A percentile compares a stretch with the other conserved stretches of the same genome.
Evolutionary conservation across 768 basidiomycete species (phyloP).

Genomic region (Xerocomus potaroensis): DNA sequence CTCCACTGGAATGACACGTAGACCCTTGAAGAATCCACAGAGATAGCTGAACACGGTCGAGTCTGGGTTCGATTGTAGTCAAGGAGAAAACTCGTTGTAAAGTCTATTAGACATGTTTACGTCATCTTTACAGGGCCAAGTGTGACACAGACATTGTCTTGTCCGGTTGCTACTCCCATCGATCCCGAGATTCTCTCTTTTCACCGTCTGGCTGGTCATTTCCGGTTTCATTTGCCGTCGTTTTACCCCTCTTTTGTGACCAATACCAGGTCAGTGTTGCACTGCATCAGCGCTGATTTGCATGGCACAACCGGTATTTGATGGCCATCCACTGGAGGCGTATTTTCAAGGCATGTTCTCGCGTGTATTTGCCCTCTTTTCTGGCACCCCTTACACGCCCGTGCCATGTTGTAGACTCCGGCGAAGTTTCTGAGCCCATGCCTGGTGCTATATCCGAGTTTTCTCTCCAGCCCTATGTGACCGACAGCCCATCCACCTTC

Average conservation of each 20-base stretch:
- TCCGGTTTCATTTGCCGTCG: constrained; percentile 15
- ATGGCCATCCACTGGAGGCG: constrained; percentile 70
- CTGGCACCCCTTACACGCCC: constrained; percentile 12
- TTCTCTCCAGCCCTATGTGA: constrained; percentile 18
- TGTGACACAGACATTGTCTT: not conserved
- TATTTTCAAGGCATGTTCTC: constrained; percentile 56
- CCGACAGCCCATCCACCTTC: constrained; percentile 1
- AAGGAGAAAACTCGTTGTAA: no score
- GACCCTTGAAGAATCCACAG: no score
- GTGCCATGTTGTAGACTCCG: constrained; percentile 44
- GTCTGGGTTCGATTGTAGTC: no score
- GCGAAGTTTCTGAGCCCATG: constrained; percentile 52
- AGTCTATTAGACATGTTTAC: no score
- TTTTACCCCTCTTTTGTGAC: constrained; percentile 12
- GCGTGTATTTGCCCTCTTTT: not conserved
- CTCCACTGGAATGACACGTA: no score
- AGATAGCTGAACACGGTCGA: no score
- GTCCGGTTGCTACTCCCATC: not conserved
- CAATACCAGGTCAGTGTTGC: constrained; percentile 21
- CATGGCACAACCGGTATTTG: constrained; percentile 78
- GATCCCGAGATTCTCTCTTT: constrained; percentile 12
- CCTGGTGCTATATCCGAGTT: constrained; percentile 49
- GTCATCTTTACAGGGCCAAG: no score
- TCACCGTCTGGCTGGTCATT: constrained; percentile 20
- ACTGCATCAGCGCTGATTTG: constrained; percentile 16